Conservation (phyloP, 805 yeast species). For the Priceomyces medius region DNA sequence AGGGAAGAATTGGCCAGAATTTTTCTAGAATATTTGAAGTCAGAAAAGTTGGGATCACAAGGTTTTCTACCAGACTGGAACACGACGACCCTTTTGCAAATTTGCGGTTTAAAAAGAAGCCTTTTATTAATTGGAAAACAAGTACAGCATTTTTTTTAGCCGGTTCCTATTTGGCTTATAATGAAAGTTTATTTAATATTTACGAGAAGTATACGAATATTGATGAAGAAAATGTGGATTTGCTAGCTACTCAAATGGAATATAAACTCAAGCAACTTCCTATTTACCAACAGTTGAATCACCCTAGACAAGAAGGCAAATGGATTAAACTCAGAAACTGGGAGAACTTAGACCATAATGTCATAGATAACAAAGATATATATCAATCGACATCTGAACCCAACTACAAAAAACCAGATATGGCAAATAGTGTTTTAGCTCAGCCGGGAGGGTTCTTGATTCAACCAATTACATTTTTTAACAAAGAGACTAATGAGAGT, state of each 20-base stretch:
- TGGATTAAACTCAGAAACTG: slow-evolving; percentile 46
- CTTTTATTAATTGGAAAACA: slow-evolving; percentile 32
- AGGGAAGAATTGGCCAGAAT: not conserved
- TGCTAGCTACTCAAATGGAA: slow-evolving; percentile 43
- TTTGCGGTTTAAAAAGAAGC: slow-evolving; percentile 19
- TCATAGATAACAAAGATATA: slow-evolving; percentile 23
- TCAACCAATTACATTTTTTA: slow-evolving; percentile 67
- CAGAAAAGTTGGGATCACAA: not conserved
- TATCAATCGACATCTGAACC: slow-evolving; percentile 12
- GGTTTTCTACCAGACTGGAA: slow-evolving; percentile 27
- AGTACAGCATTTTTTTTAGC: slow-evolving; percentile 17
- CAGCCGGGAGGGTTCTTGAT: slow-evolving; percentile 80
- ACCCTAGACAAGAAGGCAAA: slow-evolving; percentile 43
- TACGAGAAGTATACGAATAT: slow-evolving; percentile 23
- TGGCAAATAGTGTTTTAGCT: slow-evolving; percentile 48
- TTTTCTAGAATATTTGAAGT: not conserved
- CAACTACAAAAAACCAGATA: slow-evolving; percentile 18
- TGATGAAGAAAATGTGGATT: slow-evolving; percentile 18
- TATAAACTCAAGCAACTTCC: slow-evolving; percentile 48
- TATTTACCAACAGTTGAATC: slow-evolving; percentile 49
- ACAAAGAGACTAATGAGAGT: slow-evolving; percentile 54
- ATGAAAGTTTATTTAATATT: slow-evolving; percentile 24
- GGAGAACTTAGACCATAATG: slow-evolving; percentile 42
- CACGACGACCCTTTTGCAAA: slow-evolving; percentile 34
- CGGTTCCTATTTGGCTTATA: slow-evolving; percentile 26